Evolutionary conservation across 371 early-diverging fungal species (phyloP), one percentile per base, ranked within the genome.

Genomic region (Rhizopus sp.): DNA sequence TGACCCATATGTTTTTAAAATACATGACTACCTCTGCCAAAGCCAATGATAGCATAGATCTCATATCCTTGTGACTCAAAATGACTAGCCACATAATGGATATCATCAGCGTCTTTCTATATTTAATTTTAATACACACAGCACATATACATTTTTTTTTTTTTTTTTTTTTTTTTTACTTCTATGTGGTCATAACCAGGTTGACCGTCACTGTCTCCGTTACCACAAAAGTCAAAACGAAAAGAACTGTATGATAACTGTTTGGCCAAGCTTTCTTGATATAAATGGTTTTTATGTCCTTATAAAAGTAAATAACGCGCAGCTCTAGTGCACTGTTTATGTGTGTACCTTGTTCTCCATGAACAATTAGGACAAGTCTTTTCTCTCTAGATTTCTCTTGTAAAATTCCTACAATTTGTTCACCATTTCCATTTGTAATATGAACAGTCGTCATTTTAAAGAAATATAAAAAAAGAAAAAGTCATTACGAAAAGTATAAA

Each of bases 221-320:
- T 64, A 15, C 83, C 83, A 30, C 74, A 63, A 55, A 80, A 70
- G 49, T 81, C 81, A 56, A 83, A 81, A 7, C 83, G 80, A 49
- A 79, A 79, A 7, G 67, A 72, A 45, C 63, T 64, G 52, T 66
- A 73, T 6, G 81, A 77, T n/a, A 83, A 59, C 16, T 57, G 50
- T 34, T 79, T 62, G 33, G 83, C 83, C 17, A 82, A 59, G 33
- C 35, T 50, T 10, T 67, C 66, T 49, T 80, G 82, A 53, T 78
- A 82, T 12, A 82, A 69, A 29, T 66, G 65, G 55, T 82, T 69
- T 50, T 78, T 82, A 62, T 82, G 80, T 12, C 82, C 82, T 76
- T 8, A 39, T 30, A n/a, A 37, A 7, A 31, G 29, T 30, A 15
- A 23, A 41, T 16, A 38, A 41, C 10, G 1, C 13, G 15, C 29